These are phyloP conservation scores for Zelopaecilomyces penicillatus DNA, from an alignment of 2,329 filamentous ascomycete species.

Conservation along the genomic window DNA sequence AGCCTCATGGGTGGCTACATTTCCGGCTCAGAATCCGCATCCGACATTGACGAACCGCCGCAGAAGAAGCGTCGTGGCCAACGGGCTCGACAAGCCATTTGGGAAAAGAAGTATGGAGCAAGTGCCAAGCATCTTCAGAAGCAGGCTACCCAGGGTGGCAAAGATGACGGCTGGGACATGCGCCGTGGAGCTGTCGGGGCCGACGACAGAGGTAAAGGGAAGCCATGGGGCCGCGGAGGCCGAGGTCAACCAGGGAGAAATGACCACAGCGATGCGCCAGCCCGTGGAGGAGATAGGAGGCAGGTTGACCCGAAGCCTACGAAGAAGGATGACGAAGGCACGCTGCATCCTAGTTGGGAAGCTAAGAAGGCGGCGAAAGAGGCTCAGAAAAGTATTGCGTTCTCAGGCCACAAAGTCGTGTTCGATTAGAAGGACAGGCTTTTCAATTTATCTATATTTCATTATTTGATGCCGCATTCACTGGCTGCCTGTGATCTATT, in stretches of 20 bases:
- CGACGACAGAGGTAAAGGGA: conserved; percentile 25
- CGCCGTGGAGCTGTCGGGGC: conserved; percentile 45
- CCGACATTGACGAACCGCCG: conserved; percentile 55
- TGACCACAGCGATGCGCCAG: conserved; percentile 1
- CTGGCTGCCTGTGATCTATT: no score
- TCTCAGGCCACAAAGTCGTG: conserved; percentile 16
- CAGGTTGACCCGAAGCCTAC: conserved; percentile 21
- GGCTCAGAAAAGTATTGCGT: conserved; percentile 11
- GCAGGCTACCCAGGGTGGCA: conserved; percentile 23
- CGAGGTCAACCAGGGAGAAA: conserved; percentile 14
- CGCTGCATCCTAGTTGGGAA: conserved; percentile 39
- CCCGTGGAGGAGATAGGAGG: conserved; percentile 4
- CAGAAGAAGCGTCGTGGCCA: conserved; percentile 70
- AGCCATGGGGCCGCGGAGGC: conserved; percentile 47
- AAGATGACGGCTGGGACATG: conserved; percentile 50
- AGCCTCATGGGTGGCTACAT: conserved; percentile 73
- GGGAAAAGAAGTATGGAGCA: conserved; percentile 70
- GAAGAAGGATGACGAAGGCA: conserved; percentile 39
- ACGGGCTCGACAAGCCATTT: conserved; percentile 67
- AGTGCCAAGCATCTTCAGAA: conserved; percentile 57
- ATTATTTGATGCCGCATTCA: no score
- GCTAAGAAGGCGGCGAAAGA: conserved; percentile 17
- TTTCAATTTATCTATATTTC: neutral
- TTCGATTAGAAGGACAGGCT: conserved; percentile 13
- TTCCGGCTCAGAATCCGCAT: conserved; percentile 63